Evolutionary conservation across 345 rosid genomes (phyloP).

Genomic region (Bruguiera gymnorhiza): DNA sequence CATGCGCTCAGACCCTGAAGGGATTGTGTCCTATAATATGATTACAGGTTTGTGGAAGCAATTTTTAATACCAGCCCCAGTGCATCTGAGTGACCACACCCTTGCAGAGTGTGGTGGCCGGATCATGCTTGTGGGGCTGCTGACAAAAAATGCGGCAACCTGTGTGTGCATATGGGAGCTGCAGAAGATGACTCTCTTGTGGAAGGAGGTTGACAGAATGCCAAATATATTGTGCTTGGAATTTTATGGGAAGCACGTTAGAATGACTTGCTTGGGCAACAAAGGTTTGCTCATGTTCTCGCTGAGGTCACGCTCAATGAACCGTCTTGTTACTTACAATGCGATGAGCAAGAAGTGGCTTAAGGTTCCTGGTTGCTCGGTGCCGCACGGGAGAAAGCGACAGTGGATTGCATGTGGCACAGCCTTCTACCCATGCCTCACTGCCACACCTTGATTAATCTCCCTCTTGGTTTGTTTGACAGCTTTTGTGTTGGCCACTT

Average conservation of each 20-base stretch:
- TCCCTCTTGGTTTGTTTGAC: constrained; percentile 11
- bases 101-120: constrained; percentile 80
- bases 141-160: constrained; percentile 91
- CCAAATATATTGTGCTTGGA: constrained; percentile 99
- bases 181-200: constrained; percentile 98
- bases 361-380: constrained; percentile 76
- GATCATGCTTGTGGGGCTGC: constrained; percentile 88
- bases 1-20: constrained; percentile 91
- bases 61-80: constrained; percentile 66
- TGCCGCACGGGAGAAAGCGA: constrained; percentile 70
- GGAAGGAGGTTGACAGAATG: constrained; percentile 99
- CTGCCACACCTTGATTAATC: constrained; percentile 53
- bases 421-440: constrained; percentile 75
- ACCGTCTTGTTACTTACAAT: constrained; percentile 78
- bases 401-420: constrained; percentile 96
- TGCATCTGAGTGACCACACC: constrained; percentile 76
- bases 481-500: constrained; percentile 8
- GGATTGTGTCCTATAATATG: constrained; percentile 76
- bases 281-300: constrained; percentile 90
- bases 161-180: constrained; percentile 99
- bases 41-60: constrained; percentile 79
- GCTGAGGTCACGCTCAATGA: constrained; percentile 84
- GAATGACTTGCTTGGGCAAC: constrained; percentile 99
- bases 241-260: constrained; percentile 97
- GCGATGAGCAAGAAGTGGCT: constrained; percentile 70